Conservation (phyloP, 2,329 filamentous ascomycete species). For the Nigrospora sphaerica region DNA sequence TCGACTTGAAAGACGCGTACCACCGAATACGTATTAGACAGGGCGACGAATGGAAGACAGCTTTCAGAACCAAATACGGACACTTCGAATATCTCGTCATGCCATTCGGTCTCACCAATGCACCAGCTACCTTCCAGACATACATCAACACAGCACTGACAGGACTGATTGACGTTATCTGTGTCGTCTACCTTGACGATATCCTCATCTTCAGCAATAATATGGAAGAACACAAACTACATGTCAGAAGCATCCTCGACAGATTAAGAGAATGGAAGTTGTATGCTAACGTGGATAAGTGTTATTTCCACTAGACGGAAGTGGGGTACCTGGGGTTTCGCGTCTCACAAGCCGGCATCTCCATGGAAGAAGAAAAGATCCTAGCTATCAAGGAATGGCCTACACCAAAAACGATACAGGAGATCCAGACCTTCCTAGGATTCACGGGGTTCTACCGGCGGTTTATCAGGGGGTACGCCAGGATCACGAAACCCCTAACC, state of each 20-base stretch:
- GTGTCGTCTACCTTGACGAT: neutral
- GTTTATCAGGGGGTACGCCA: neutral
- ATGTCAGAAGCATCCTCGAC: neutral
- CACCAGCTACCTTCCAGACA: neutral
- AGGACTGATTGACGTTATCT: neutral
- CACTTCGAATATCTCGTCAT: conserved; percentile 11
- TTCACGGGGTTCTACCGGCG: neutral
- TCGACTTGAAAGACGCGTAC: conserved; percentile 5
- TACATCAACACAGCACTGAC: neutral
- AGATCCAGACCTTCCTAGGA: neutral
- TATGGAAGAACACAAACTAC: neutral
- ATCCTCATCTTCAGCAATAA: neutral
- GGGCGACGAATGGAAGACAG: too few relatives aligned
- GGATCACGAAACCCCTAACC: neutral
- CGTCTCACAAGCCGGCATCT: neutral
- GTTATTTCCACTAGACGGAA: neutral
- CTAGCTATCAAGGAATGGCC: neutral
- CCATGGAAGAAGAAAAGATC: neutral
- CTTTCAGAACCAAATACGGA: conserved; percentile 5
- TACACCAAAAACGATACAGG: neutral
- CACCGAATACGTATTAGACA: conserved; percentile 6
- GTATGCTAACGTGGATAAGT: neutral
- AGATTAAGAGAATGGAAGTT: neutral
- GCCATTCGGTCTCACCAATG: conserved; percentile 8
- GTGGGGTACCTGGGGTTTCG: neutral